Conservation (phyloP, 1,284 basidiomycete genomes). For the Fomitopsis palustris region DNA sequence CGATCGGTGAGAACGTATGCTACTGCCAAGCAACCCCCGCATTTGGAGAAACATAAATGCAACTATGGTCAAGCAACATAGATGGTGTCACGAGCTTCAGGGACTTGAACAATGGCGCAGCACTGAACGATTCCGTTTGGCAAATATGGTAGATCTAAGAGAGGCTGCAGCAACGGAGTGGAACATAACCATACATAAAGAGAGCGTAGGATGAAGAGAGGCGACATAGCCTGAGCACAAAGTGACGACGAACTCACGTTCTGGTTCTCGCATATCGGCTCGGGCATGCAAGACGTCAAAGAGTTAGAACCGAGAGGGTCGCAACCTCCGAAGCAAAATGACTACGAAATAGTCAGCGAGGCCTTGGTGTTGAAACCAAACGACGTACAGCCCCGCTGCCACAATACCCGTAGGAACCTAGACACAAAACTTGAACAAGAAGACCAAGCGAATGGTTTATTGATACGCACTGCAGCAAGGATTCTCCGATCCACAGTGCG, state of each 20-base stretch:
- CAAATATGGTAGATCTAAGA: no score
- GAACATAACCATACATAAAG: no score
- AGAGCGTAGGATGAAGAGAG: background rate
- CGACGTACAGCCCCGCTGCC: constrained; percentile 21
- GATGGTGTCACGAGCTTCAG: no score
- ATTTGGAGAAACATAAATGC: no score
- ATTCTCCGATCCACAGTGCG: background rate
- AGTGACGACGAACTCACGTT: constrained; percentile 38
- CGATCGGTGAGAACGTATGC: no score
- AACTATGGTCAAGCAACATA: no score
- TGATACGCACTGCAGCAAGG: constrained; percentile 8
- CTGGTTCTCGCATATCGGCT: constrained; percentile 66
- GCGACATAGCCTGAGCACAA: background rate
- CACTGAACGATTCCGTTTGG: no score
- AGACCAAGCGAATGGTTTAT: no score
- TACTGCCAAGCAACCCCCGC: no score
- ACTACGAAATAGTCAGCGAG: background rate
- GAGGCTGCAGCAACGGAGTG: no score
- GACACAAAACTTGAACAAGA: background rate
- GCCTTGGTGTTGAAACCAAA: background rate
- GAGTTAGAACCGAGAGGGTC: constrained; percentile 68
- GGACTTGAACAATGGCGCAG: no score
- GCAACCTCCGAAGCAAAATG: constrained; percentile 83
- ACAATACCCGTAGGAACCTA: constrained; percentile 21
- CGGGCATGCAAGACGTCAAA: constrained; percentile 65